These are phyloP conservation scores for Ophiocordyceps robertsii DNA, from an alignment of 2,329 filamentous ascomycete genomes.

Conservation along the genomic window DNA sequence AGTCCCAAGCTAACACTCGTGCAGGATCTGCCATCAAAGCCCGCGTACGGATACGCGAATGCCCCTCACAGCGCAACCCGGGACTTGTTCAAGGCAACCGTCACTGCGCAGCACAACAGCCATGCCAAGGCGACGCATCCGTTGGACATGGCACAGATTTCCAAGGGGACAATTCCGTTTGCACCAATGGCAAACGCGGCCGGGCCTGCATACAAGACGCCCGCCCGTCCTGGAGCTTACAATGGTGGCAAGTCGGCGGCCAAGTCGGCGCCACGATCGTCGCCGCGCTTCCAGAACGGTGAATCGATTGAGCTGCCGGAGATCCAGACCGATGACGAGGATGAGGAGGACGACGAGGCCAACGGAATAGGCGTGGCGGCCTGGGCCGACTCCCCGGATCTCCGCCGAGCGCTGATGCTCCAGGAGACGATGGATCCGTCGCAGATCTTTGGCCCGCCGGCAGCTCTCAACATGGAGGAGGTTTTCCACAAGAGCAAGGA, in stretches of 20 bases:
- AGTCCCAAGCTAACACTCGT: background rate
- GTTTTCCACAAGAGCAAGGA: conserved; percentile 87
- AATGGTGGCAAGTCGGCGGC: conserved; percentile 37
- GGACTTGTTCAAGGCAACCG: conserved; percentile 51
- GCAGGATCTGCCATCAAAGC: conserved; percentile 48
- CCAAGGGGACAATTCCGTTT: conserved; percentile 82
- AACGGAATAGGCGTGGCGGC: conserved; percentile 42
- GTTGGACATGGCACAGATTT: conserved; percentile 75
- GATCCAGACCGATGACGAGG: conserved; percentile 88
- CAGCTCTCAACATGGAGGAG: conserved; percentile 86
- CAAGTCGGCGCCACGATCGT: conserved; percentile 53
- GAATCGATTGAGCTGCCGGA: conserved; percentile 88
- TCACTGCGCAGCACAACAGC: conserved; percentile 53
- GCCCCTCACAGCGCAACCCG: conserved; percentile 39
- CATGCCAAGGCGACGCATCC: conserved; percentile 53
- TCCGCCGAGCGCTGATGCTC: conserved; percentile 59
- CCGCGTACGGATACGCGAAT: conserved; percentile 48
- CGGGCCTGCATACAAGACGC: conserved; percentile 52
- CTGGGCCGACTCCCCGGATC: conserved; percentile 82
- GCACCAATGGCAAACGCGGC: conserved; percentile 52
- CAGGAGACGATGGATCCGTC: conserved; percentile 82
- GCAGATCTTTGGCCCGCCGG: conserved; percentile 77
- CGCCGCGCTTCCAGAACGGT: conserved; percentile 76
- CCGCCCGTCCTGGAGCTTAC: conserved; percentile 38
- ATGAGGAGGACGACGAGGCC: conserved; percentile 61